Evolutionary conservation across 2,329 filamentous ascomycete genomes (phyloP).

Genomic region (Paecilomyces formosus): DNA sequence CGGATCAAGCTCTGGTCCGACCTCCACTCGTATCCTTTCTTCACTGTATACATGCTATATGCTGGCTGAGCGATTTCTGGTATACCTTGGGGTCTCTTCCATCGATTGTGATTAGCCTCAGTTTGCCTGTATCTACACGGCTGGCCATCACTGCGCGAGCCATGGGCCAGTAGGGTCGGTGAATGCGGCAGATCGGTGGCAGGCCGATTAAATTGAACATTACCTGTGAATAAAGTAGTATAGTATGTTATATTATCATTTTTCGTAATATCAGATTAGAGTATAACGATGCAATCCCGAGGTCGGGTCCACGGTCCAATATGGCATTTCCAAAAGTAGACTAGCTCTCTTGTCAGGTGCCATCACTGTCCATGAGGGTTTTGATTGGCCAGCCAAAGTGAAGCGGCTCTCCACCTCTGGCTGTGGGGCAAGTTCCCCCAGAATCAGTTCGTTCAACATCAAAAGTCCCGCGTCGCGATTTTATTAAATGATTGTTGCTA

Average conservation of each 20-base stretch:
- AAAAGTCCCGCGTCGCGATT: no score
- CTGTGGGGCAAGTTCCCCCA: no score
- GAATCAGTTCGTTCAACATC: background rate
- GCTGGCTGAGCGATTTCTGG: background rate
- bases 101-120: background rate
- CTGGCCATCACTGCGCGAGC: background rate
- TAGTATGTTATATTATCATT: no score
- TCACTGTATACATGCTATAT: background rate
- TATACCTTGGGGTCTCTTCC: background rate
- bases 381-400: conserved; percentile 7
- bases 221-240: background rate
- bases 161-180: background rate
- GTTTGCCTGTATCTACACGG: background rate
- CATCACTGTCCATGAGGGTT: background rate
- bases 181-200: background rate
- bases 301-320: no score
- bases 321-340: no score
- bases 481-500: background rate
- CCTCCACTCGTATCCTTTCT: background rate
- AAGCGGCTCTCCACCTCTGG: conserved; percentile 3
- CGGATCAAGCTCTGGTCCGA: background rate
- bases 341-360: no score
- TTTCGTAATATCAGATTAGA: no score
- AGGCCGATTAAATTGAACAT: background rate
- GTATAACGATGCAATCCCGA: no score